Percentiles rank a stretch among this genome's conserved stretches.
These are phyloP conservation scores for Passiflora organensis DNA, from an alignment of 345 rosid genomes.

Conservation along the genomic window DNA sequence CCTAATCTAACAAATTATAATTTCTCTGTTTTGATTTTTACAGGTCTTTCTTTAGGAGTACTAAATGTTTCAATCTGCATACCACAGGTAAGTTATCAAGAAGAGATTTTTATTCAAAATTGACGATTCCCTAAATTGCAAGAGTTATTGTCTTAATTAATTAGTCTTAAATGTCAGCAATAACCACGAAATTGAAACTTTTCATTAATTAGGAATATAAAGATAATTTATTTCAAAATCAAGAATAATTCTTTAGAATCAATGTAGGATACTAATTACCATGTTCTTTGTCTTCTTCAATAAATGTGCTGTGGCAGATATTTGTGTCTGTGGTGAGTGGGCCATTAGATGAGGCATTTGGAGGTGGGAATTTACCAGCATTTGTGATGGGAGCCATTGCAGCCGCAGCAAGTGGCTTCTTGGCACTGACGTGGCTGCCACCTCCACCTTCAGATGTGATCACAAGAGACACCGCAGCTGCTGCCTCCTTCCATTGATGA, in stretches of 20 bases:
- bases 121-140: too few relatives aligned
- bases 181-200: too few relatives aligned
- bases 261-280: too few relatives aligned
- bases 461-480: slow-evolving; percentile 8
- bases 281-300: too few relatives aligned
- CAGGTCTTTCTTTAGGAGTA: slow-evolving; percentile 82
- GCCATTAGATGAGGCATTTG: slow-evolving; percentile 59
- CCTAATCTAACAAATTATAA: not conserved
- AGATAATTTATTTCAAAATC: too few relatives aligned
- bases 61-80: slow-evolving; percentile 67
- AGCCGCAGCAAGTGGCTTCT: slow-evolving; percentile 48
- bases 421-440: slow-evolving; percentile 61
- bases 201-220: too few relatives aligned
- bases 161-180: too few relatives aligned
- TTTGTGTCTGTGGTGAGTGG: slow-evolving; percentile 61
- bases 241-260: too few relatives aligned
- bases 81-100: slow-evolving; percentile 62
- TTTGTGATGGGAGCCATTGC: slow-evolving; percentile 63
- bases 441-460: slow-evolving; percentile 54
- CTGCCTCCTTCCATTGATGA: slow-evolving; percentile 15
- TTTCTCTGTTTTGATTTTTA: not conserved
- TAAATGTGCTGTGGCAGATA: too few relatives aligned
- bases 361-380: slow-evolving; percentile 85
- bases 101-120: too few relatives aligned
- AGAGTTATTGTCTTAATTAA: too few relatives aligned